These are phyloP conservation scores for Phytophthora pisi DNA, from an alignment of 352 stramenopile genomes.

Conservation along the genomic window DNA sequence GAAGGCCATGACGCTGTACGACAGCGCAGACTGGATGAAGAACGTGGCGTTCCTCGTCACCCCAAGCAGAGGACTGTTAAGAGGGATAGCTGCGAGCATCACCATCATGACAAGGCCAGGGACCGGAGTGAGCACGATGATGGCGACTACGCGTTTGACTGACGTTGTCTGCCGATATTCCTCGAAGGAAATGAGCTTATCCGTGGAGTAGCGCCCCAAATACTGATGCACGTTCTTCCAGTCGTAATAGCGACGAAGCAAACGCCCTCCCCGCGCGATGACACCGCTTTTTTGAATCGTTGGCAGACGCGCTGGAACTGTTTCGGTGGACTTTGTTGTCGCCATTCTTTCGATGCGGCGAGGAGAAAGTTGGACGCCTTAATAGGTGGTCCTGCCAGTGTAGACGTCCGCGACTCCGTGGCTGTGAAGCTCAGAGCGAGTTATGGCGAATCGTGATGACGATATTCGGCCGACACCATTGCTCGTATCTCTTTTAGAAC, in stretches of 20 bases:
- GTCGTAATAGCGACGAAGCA: slow-evolving; percentile 20
- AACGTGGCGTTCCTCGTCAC: neutral
- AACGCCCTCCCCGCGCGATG: neutral
- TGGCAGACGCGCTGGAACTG: neutral
- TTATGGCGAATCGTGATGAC: neutral
- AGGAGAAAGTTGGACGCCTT: neutral
- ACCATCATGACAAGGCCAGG: slow-evolving; percentile 7
- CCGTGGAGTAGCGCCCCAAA: slow-evolving; percentile 35
- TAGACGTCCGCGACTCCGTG: neutral
- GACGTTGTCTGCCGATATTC: slow-evolving; percentile 18
- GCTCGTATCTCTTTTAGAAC: neutral
- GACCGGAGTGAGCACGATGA: slow-evolving; percentile 15
- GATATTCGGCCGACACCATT: neutral
- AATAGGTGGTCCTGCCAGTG: neutral
- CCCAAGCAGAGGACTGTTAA: slow-evolving; percentile 5
- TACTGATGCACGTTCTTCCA: slow-evolving; percentile 40
- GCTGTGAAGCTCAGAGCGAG: neutral
- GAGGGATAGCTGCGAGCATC: slow-evolving; percentile 8
- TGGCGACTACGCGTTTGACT: slow-evolving; percentile 5
- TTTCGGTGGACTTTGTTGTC: neutral
- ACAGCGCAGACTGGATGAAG: slow-evolving; percentile 17
- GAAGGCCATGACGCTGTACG: slow-evolving; percentile 5
- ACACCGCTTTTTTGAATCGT: neutral
- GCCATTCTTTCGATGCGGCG: neutral
- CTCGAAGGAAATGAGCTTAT: slow-evolving; percentile 31